phyloP scores from a whole-genome alignment of 768 basidiomycete genomes.

The Mycena maculata region DNA sequence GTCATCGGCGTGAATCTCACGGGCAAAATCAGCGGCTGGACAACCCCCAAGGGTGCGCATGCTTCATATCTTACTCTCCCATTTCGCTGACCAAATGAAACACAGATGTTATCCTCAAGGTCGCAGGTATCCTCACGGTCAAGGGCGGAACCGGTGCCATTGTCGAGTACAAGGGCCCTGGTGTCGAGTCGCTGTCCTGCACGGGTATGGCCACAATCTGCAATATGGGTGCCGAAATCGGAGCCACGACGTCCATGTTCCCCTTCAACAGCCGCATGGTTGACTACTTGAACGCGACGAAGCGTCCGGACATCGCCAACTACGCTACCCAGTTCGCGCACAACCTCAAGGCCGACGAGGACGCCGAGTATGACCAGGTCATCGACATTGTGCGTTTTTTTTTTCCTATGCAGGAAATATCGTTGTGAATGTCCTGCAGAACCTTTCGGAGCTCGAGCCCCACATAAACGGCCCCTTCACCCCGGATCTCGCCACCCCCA shows the following conservation, averaged over 20 bases:
- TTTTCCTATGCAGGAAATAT: not conserved
- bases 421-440: conserved; percentile 53
- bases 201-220: conserved; percentile 99
- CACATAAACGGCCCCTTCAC: conserved; percentile 99
- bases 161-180: conserved; percentile 95
- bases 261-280: conserved; percentile 97
- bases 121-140: conserved; percentile 98
- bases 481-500: conserved; percentile 98
- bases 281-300: conserved; percentile 95
- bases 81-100: conserved; percentile 24
- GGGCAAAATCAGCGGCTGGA: conserved; percentile 97
- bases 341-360: conserved; percentile 90
- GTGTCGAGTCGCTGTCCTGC: conserved; percentile 95
- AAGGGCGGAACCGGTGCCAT: conserved; percentile 99
- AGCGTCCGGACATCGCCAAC: conserved; percentile 85
- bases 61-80: not conserved
- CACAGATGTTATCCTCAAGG: conserved; percentile 96
- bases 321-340: conserved; percentile 91
- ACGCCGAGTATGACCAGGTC: conserved; percentile 91
- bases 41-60: conserved; percentile 89
- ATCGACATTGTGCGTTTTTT: conserved; percentile 84
- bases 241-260: conserved; percentile 98
- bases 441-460: conserved; percentile 97
- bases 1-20: conserved; percentile 97
- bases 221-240: conserved; percentile 99